These are phyloP conservation scores for Taphrina wiesneri DNA, from an alignment of 1,139 yeast species.

Conservation along the genomic window DNA sequence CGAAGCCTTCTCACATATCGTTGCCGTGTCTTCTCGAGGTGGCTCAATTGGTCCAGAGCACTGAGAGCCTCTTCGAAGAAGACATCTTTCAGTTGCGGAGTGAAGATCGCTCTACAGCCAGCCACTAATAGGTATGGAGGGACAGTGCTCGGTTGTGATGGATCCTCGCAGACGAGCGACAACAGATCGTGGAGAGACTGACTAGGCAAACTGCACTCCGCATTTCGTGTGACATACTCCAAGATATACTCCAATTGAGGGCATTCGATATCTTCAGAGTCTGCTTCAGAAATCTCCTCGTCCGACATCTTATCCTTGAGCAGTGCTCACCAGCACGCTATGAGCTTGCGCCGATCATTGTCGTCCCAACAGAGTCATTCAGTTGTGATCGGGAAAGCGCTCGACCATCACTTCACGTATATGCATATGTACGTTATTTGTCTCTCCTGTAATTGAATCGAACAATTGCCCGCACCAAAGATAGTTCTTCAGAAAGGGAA, in stretches of 20 bases:
- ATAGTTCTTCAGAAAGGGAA: background rate
- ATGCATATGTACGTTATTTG: background rate
- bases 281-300: background rate
- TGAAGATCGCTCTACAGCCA: conserved; percentile 10
- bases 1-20: background rate
- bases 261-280: background rate
- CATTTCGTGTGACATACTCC: conserved; percentile 22
- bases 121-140: conserved; percentile 21
- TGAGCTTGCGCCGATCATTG: background rate
- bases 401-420: background rate
- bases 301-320: background rate
- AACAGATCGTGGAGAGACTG: conserved; percentile 17
- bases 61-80: conserved; percentile 7
- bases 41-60: conserved; percentile 14
- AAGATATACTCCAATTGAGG: conserved; percentile 28
- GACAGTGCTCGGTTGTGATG: conserved; percentile 4
- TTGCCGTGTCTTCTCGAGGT: conserved; percentile 1
- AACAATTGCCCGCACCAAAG: too few relatives aligned
- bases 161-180: conserved; percentile 27
- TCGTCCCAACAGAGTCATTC: background rate
- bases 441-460: background rate
- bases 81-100: background rate
- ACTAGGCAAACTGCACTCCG: conserved; percentile 9
- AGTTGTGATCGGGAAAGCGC: background rate
- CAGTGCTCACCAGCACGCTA: background rate